These are phyloP conservation scores for Globisporangium takayamanum DNA, from an alignment of 352 stramenopile genomes.

Conservation along the genomic window DNA sequence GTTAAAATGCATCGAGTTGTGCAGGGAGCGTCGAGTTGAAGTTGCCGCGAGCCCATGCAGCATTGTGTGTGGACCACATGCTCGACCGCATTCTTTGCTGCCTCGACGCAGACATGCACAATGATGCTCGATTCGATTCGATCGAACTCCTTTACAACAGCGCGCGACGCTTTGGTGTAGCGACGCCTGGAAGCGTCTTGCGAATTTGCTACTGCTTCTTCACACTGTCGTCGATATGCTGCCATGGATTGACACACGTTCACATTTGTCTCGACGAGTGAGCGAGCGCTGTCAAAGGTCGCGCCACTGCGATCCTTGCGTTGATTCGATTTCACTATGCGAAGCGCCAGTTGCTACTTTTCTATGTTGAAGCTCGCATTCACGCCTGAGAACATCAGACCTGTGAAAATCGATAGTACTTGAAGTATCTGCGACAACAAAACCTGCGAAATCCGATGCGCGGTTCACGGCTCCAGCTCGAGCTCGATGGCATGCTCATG, in stretches of 20 bases:
- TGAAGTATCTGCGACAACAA: neutral
- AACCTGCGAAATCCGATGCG: neutral
- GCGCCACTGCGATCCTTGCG: neutral
- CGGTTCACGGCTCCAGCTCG: neutral
- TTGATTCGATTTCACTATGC: neutral
- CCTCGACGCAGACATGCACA: neutral
- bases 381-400: conserved; percentile 7
- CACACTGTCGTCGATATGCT: too few relatives aligned
- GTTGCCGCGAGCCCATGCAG: conserved; percentile 31
- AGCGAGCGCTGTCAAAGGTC: neutral
- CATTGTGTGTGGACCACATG: neutral
- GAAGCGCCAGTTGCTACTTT: neutral
- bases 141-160: neutral
- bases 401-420: conserved; percentile 30
- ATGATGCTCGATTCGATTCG: too few relatives aligned
- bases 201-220: too few relatives aligned
- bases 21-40: conserved; percentile 9
- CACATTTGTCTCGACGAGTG: too few relatives aligned
- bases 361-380: conserved; percentile 24
- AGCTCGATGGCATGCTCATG: neutral
- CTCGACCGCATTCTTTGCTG: neutral
- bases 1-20: neutral
- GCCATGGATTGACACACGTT: too few relatives aligned
- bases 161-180: neutral
- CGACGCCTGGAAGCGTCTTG: too few relatives aligned